Evolutionary conservation across 495 filamentous ascomycete species (phyloP).

Genomic region (Cercophora scortea): DNA sequence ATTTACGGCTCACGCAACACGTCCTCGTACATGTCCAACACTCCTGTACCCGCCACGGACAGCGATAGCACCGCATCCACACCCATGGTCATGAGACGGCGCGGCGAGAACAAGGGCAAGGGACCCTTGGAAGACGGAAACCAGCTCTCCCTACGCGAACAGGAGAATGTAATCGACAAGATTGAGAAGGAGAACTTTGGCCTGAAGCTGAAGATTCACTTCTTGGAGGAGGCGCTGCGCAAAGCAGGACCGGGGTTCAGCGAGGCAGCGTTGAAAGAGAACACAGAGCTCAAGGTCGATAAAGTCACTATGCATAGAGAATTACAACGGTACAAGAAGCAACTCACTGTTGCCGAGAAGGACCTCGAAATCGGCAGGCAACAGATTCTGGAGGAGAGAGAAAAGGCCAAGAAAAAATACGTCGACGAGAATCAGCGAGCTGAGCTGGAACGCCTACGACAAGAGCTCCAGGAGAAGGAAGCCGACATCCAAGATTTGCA

Average conservation of each 20-base stretch:
- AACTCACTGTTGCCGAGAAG: slow-evolving; percentile 67
- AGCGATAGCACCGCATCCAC: slow-evolving; percentile 76
- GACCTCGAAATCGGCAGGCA: slow-evolving; percentile 68
- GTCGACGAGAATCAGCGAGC: slow-evolving; percentile 53
- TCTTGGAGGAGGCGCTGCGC: slow-evolving; percentile 67
- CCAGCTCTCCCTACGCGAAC: slow-evolving; percentile 80
- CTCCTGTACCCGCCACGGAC: slow-evolving; percentile 54
- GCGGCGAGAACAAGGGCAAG: slow-evolving; percentile 49
- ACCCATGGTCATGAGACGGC: slow-evolving; percentile 57
- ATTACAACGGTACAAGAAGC: slow-evolving; percentile 74
- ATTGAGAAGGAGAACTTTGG: slow-evolving; percentile 90
- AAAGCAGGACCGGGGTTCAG: slow-evolving; percentile 84
- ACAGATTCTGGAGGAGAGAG: slow-evolving; percentile 69
- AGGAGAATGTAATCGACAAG: slow-evolving; percentile 89
- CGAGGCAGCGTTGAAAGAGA: slow-evolving; percentile 80
- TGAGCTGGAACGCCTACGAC: slow-evolving; percentile 50
- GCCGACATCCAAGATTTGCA: slow-evolving; percentile 47
- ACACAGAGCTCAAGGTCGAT: slow-evolving; percentile 89
- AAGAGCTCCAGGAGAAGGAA: slow-evolving; percentile 41
- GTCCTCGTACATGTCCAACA: slow-evolving; percentile 43
- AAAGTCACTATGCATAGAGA: slow-evolving; percentile 81
- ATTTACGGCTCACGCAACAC: slow-evolving; percentile 54
- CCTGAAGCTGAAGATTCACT: slow-evolving; percentile 74
- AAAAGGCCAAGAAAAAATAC: slow-evolving; percentile 68
- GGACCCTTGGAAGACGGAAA: slow-evolving; percentile 74